Evolutionary conservation across 164 flowering plant species (phyloP).

Genomic region (Tetrastigma voinierianum): DNA sequence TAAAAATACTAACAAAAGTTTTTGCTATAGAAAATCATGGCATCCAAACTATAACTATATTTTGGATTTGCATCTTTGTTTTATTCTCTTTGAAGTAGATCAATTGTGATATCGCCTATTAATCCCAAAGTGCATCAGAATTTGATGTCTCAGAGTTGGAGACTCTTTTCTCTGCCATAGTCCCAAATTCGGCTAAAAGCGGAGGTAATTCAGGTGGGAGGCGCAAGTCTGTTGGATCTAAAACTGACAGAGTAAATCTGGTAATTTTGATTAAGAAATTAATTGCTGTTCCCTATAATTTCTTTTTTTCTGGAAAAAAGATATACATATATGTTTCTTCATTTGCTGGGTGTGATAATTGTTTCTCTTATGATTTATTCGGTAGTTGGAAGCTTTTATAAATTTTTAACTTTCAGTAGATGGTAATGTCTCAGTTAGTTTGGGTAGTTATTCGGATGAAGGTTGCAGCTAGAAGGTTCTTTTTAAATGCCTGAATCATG

Average conservation of each 20-base stretch:
- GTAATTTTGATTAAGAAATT: constrained; percentile 34
- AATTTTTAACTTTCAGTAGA: constrained; percentile 3
- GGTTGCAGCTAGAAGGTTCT: background rate
- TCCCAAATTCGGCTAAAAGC: constrained; percentile 58
- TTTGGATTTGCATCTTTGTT: background rate
- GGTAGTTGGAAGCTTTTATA: background rate
- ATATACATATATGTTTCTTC: background rate
- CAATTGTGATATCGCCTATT: constrained; percentile 12
- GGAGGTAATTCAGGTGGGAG: constrained; percentile 63
- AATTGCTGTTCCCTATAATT: background rate
- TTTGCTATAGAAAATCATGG: no score
- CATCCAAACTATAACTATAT: background rate
- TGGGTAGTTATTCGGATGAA: background rate
- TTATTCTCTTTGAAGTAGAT: background rate
- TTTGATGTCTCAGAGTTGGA: constrained; percentile 95
- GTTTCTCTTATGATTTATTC: background rate
- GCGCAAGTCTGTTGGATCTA: constrained; percentile 79
- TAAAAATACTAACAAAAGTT: no score
- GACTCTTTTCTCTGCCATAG: constrained; percentile 80
- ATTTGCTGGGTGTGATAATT: background rate
- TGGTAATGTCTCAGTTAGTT: background rate
- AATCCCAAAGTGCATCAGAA: constrained; percentile 72
- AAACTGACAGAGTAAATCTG: constrained; percentile 79
- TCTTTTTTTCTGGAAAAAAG: background rate
- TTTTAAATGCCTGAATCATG: background rate